Evolutionary conservation across 352 stramenopile genomes (phyloP).

Genomic region (Globisporangium okanoganense): DNA sequence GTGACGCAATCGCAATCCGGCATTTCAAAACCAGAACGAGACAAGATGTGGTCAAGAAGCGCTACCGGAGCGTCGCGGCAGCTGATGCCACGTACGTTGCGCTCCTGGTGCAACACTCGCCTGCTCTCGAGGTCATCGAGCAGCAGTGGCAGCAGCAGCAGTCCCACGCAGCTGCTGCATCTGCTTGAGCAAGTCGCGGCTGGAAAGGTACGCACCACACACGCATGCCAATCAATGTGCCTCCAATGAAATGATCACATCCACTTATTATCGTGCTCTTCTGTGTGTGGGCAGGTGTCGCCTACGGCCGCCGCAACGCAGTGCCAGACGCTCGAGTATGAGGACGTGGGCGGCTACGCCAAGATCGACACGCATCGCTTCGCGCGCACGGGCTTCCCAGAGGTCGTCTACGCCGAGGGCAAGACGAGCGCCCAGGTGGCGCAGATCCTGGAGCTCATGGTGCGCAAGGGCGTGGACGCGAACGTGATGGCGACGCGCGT

Average conservation of each 20-base stretch:
- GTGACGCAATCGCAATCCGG: neutral
- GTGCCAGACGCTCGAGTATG: slow-evolving; percentile 40
- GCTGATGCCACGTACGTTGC: neutral
- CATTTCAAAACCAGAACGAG: neutral
- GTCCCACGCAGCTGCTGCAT: slow-evolving; percentile 10
- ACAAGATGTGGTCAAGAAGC: slow-evolving; percentile 1
- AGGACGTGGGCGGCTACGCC: slow-evolving; percentile 48
- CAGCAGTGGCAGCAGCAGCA: neutral
- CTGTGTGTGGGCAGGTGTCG: slow-evolving; percentile 16
- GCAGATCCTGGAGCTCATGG: slow-evolving; percentile 89
- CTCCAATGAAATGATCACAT: neutral
- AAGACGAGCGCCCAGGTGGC: slow-evolving; percentile 91
- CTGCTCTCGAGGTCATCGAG: neutral
- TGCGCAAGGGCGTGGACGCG: slow-evolving; percentile 34
- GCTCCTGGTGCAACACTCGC: neutral
- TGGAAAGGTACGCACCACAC: slow-evolving; percentile 27
- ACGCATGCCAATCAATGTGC: neutral
- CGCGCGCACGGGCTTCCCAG: slow-evolving; percentile 91
- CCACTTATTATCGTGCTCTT: neutral
- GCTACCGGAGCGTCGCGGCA: neutral
- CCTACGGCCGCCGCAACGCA: slow-evolving; percentile 22
- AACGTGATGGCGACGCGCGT: slow-evolving; percentile 86
- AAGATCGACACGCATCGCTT: slow-evolving; percentile 90
- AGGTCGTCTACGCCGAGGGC: slow-evolving; percentile 93
- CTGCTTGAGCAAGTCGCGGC: slow-evolving; percentile 56